phyloP scores from a whole-genome alignment of 495 filamentous ascomycete genomes.

The Tuber aestivum region DNA sequence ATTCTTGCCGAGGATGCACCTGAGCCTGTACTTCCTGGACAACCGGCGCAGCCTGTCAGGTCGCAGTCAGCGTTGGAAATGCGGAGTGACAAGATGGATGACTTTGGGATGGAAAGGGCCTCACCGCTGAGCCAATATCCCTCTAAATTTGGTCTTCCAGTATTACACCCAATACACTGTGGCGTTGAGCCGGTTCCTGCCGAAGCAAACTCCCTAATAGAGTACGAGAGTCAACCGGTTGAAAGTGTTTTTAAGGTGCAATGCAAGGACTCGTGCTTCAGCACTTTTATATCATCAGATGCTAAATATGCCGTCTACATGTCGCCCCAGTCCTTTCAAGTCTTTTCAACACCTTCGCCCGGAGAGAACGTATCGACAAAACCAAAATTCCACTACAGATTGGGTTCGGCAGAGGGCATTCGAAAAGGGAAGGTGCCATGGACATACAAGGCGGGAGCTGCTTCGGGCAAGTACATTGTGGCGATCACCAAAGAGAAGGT shows the following conservation, averaged over 20 bases:
- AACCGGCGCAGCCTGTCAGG: slow-evolving; percentile 25
- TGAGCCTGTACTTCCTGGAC: slow-evolving; percentile 22
- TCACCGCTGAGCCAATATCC: slow-evolving; percentile 15
- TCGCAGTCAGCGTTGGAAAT: slow-evolving; percentile 38
- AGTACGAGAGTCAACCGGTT: slow-evolving; percentile 34
- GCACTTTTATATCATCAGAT: slow-evolving; percentile 31
- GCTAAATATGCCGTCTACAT: slow-evolving; percentile 37
- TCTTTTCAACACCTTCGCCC: slow-evolving; percentile 31
- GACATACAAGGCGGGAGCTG: slow-evolving; percentile 35
- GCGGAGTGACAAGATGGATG: slow-evolving; percentile 25
- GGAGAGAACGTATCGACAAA: slow-evolving; percentile 28
- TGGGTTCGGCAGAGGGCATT: slow-evolving; percentile 38
- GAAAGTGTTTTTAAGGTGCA: slow-evolving; percentile 36
- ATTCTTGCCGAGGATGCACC: slow-evolving; percentile 31
- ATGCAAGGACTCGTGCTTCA: slow-evolving; percentile 40
- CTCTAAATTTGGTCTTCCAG: slow-evolving; percentile 4
- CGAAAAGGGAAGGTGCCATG: slow-evolving; percentile 39
- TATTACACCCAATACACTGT: slow-evolving; percentile 21
- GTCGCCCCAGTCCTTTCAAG: slow-evolving; percentile 37
- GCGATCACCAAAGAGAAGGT: slow-evolving; percentile 39
- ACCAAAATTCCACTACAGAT: slow-evolving; percentile 28
- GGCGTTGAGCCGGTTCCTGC: slow-evolving; percentile 32
- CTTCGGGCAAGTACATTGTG: slow-evolving; percentile 38
- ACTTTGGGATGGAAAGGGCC: slow-evolving; percentile 21
- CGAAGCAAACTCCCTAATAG: slow-evolving; percentile 16